These are phyloP conservation scores for Lactifluus pinguis DNA, from an alignment of 768 basidiomycete genomes.

Conservation along the genomic window DNA sequence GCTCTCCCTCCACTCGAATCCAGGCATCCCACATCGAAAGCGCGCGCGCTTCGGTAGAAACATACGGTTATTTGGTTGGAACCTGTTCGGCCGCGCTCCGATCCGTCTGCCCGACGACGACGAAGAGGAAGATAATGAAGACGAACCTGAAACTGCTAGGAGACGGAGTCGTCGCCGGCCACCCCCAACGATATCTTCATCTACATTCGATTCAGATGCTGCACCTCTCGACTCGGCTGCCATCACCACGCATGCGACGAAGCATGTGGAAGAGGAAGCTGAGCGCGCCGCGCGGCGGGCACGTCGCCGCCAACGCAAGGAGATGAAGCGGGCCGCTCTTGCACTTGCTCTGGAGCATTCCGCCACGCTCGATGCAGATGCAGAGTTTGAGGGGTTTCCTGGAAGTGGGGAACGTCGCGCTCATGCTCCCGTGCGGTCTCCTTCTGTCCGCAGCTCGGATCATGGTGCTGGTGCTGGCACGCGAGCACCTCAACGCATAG, in stretches of 20 bases:
- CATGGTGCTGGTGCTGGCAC: slow-evolving; percentile 5
- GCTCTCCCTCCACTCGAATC: slow-evolving; percentile 59
- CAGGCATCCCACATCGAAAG: slow-evolving; percentile 28
- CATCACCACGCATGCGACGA: slow-evolving; percentile 37
- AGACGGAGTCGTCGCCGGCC: neutral
- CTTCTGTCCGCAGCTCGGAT: slow-evolving; percentile 9
- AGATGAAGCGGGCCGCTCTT: slow-evolving; percentile 34
- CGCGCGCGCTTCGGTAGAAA: slow-evolving; percentile 24
- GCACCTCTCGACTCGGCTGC: slow-evolving; percentile 50
- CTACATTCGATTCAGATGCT: slow-evolving; percentile 63
- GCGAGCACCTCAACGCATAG: neutral
- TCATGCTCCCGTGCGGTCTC: slow-evolving; percentile 14
- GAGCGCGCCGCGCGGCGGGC: slow-evolving; percentile 42
- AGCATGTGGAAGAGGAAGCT: slow-evolving; percentile 23
- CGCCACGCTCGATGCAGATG: slow-evolving; percentile 21
- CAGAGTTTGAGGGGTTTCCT: slow-evolving; percentile 59
- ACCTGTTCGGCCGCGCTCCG: slow-evolving; percentile 55
- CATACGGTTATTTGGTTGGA: slow-evolving; percentile 56
- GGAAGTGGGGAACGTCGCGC: slow-evolving; percentile 32
- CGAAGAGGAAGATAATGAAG: slow-evolving; percentile 26
- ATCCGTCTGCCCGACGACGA: slow-evolving; percentile 57
- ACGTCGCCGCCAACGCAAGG: slow-evolving; percentile 38
- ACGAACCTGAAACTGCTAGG: neutral
- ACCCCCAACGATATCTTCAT: slow-evolving; percentile 26
- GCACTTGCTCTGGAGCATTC: slow-evolving; percentile 29